phyloP scores from a whole-genome alignment of 345 rosid genomes.

The Gossypium australe region DNA sequence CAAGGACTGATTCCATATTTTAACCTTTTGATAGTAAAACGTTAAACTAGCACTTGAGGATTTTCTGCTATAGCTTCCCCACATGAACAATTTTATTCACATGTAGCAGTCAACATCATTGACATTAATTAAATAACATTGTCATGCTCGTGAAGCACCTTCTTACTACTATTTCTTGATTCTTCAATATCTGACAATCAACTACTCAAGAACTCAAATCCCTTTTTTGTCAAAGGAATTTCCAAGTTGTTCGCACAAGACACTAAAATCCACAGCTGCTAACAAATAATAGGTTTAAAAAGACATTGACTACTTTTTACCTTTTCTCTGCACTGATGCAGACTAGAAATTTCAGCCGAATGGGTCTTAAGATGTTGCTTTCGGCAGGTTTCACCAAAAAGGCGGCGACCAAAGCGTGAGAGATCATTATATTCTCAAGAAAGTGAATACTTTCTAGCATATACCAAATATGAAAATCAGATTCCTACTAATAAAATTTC shows the following conservation, averaged over 20 bases:
- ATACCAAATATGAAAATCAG: not conserved
- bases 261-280: not conserved
- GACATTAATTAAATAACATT: not conserved
- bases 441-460: not conserved
- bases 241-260: not conserved
- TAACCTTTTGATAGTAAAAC: too few species aligned
- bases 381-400: constrained; percentile 2
- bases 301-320: not conserved
- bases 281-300: not conserved
- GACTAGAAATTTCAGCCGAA: not conserved
- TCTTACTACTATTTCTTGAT: not conserved
- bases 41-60: too few species aligned
- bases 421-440: not conserved
- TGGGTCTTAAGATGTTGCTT: constrained; percentile 9
- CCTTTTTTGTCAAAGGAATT: not conserved
- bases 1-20: too few species aligned
- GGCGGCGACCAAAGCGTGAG: not conserved
- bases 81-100: too few species aligned
- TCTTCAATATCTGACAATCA: not conserved
- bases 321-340: not conserved
- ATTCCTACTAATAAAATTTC: not conserved
- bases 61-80: too few species aligned
- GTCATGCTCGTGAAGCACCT: not conserved
- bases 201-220: not conserved
- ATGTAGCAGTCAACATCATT: not conserved